Percentiles rank a stretch among this genome's conserved stretches.
Evolutionary conservation across 83 land plant species (phyloP).

Genomic region (Thuja plicata): DNA sequence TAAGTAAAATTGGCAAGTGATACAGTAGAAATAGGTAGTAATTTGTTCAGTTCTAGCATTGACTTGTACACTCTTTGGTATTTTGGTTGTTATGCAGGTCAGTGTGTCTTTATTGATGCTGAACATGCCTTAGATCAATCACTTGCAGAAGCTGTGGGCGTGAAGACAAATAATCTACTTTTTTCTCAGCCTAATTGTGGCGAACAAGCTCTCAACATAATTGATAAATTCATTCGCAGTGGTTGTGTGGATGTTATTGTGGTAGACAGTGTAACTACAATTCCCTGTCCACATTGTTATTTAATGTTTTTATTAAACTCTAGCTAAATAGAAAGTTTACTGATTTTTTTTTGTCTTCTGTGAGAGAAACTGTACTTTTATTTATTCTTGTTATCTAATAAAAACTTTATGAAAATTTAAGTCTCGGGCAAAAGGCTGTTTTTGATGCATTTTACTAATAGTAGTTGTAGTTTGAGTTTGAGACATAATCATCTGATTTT

Average conservation of each 20-base stretch:
- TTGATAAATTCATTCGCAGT: slow-evolving; percentile 85
- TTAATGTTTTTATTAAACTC: not conserved
- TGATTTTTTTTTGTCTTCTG: not conserved
- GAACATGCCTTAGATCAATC: slow-evolving; percentile 93
- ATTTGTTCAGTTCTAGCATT: not conserved
- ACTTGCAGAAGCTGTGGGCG: slow-evolving; percentile 85
- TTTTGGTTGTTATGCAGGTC: slow-evolving; percentile 44
- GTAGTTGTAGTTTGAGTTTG: not conserved
- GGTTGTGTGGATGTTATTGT: slow-evolving; percentile 88
- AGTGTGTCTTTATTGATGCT: slow-evolving; percentile 90
- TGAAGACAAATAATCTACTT: slow-evolving; percentile 69
- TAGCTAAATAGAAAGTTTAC: not conserved
- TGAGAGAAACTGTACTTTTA: not conserved
- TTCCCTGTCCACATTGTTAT: not conserved
- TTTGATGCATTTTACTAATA: not conserved
- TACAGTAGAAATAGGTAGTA: not conserved
- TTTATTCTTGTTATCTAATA: not conserved
- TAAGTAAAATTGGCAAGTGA: not conserved
- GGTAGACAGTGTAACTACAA: slow-evolving; percentile 82
- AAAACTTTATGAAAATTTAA: not conserved
- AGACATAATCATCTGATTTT: not conserved
- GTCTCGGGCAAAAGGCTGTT: not conserved
- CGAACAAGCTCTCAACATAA: slow-evolving; percentile 86
- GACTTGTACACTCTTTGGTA: not conserved
- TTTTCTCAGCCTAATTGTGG: slow-evolving; percentile 92